phyloP scores from a whole-genome alignment of 768 basidiomycete genomes.

The Amanita muscaria region DNA sequence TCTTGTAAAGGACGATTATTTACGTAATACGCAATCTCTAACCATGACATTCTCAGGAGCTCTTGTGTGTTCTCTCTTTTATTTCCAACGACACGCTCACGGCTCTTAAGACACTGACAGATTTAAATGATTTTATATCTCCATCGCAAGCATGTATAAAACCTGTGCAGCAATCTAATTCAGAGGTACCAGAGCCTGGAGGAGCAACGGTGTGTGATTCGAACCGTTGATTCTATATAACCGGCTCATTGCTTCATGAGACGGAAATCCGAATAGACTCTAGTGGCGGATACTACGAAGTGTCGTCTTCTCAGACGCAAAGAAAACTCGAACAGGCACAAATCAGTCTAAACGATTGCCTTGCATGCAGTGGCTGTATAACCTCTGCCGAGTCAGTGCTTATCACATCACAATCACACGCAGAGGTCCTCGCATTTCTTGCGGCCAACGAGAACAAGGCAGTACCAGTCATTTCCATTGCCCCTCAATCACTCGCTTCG shows the following conservation, averaged over 20 bases:
- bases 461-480: conserved; percentile 74
- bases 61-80: conserved; percentile 39
- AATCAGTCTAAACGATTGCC: conserved; percentile 93
- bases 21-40: not conserved
- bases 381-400: conserved; percentile 97
- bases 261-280: conserved; percentile 90
- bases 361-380: conserved; percentile 98
- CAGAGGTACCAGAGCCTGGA: conserved; percentile 23
- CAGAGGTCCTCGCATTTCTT: conserved; percentile 81
- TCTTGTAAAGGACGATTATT: not conserved
- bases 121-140: conserved; percentile 94
- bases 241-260: conserved; percentile 31
- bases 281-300: conserved; percentile 82
- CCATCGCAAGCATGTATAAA: conserved; percentile 98
- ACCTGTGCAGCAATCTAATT: conserved; percentile 56
- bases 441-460: conserved; percentile 39
- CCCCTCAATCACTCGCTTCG: conserved; percentile 81
- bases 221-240: conserved; percentile 9
- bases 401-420: conserved; percentile 92
- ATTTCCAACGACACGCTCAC: not conserved
- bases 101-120: conserved; percentile 43
- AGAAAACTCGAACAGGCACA: conserved; percentile 87
- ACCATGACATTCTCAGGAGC: conserved; percentile 84
- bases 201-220: conserved; percentile 25
- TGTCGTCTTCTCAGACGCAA: conserved; percentile 26